Evolutionary conservation across 257 asterid species (phyloP).

Genomic region (Solanum raphanifolium): DNA sequence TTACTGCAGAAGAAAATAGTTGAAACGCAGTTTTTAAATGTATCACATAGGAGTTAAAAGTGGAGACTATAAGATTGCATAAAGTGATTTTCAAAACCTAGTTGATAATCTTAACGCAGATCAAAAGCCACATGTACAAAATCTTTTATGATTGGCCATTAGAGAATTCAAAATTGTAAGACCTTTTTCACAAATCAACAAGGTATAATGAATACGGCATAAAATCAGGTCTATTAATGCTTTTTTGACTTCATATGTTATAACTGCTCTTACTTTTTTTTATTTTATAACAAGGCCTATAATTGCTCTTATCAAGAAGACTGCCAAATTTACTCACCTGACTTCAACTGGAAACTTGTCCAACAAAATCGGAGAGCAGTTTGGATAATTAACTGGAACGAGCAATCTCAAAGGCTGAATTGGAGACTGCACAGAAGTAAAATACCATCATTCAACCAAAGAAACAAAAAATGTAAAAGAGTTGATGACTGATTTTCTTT

Average conservation of each 20-base stretch:
- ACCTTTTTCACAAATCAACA: not conserved
- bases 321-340: constrained; percentile 34
- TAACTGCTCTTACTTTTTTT: not conserved
- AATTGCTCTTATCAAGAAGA: not conserved
- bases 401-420: constrained; percentile 84
- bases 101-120: not conserved
- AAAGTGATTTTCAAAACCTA: not conserved
- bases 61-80: not conserved
- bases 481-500: not conserved
- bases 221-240: not conserved
- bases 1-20: constrained; percentile 25
- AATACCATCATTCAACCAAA: constrained; percentile 11
- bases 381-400: constrained; percentile 69
- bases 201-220: not conserved
- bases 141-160: not conserved
- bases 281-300: not conserved
- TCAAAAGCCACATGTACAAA: not conserved
- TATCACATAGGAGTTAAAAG: not conserved
- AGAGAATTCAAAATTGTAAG: not conserved
- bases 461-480: not conserved
- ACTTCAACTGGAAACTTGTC: constrained; percentile 90
- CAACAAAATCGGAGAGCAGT: constrained; percentile 73
- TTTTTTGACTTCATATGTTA: not conserved
- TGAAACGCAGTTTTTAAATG: not conserved
- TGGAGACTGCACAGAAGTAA: constrained; percentile 55